phyloP scores from a whole-genome alignment of 192 early-diverging fungal species.

The Backusella australiensis region DNA sequence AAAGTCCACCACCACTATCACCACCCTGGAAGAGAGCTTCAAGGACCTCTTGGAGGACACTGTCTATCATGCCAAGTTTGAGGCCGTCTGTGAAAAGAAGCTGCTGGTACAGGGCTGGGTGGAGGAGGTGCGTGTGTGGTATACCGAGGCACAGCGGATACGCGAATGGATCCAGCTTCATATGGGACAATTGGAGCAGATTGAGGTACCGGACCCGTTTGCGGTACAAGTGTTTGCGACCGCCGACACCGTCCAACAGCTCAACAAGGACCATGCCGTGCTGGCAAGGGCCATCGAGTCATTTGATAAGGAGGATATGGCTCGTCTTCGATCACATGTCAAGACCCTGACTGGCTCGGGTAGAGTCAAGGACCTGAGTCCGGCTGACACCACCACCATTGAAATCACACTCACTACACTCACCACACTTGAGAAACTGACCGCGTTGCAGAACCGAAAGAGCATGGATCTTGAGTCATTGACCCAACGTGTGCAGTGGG shows the following conservation, averaged over 20 bases:
- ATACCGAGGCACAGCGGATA: conserved; percentile 37
- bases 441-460: conserved; percentile 26
- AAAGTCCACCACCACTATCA: not conserved
- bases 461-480: conserved; percentile 28
- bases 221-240: not conserved
- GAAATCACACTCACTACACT: conserved; percentile 42
- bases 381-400: conserved; percentile 47
- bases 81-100: conserved; percentile 24
- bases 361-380: conserved; percentile 32
- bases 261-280: conserved; percentile 27
- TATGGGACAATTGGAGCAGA: conserved; percentile 30
- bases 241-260: conserved; percentile 28
- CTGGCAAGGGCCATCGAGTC: conserved; percentile 38
- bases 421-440: conserved; percentile 36
- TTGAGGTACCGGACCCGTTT: conserved; percentile 23
- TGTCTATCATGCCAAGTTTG: conserved; percentile 8
- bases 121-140: conserved; percentile 36
- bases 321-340: conserved; percentile 42
- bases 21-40: not conserved
- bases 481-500: conserved; percentile 37
- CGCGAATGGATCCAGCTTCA: conserved; percentile 37
- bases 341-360: conserved; percentile 38
- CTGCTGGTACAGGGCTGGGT: conserved; percentile 29
- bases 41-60: not conserved
- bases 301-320: conserved; percentile 44